Conservation (phyloP, 192 early-diverging fungal genomes). For the Coemansia sp. region DNA sequence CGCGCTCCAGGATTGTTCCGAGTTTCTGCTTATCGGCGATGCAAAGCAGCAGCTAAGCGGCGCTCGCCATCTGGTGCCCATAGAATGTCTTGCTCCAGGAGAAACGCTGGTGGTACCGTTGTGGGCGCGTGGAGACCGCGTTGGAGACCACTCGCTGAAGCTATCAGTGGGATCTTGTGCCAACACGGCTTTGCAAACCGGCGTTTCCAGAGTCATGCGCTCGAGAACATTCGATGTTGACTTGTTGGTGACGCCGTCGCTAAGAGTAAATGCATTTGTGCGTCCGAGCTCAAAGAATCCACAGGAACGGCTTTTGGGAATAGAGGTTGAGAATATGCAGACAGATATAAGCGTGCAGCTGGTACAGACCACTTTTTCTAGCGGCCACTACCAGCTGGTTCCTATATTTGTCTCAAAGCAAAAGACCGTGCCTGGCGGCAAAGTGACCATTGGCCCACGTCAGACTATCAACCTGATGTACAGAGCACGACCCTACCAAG, state of each 20-base stretch:
- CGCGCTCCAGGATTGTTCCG: slow-evolving; percentile 32
- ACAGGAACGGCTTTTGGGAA: slow-evolving; percentile 86
- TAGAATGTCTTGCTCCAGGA: slow-evolving; percentile 61
- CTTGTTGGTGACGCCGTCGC: slow-evolving; percentile 75
- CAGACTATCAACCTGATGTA: slow-evolving; percentile 44
- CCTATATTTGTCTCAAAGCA: slow-evolving; percentile 10
- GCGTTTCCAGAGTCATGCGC: slow-evolving; percentile 21
- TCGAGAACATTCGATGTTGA: slow-evolving; percentile 42
- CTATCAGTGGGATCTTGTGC: slow-evolving; percentile 29
- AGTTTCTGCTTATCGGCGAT: slow-evolving; percentile 22
- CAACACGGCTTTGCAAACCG: background rate
- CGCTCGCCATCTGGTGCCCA: slow-evolving; percentile 15
- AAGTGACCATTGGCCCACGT: slow-evolving; percentile 26
- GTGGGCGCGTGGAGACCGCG: slow-evolving; percentile 89
- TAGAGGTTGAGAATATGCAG: slow-evolving; percentile 70
- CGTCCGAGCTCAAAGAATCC: slow-evolving; percentile 72
- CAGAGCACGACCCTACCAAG: slow-evolving; percentile 14
- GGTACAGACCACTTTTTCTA: slow-evolving; percentile 42
- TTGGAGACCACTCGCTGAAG: slow-evolving; percentile 72
- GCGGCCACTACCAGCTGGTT: slow-evolving; percentile 34
- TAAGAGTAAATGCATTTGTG: slow-evolving; percentile 94
- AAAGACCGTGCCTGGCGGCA: background rate
- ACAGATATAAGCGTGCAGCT: slow-evolving; percentile 37
- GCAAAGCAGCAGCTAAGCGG: slow-evolving; percentile 1
- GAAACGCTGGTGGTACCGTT: slow-evolving; percentile 72